These are phyloP conservation scores for Cladosporium sphaerospermum DNA, from an alignment of 2,329 filamentous ascomycete genomes.

Conservation along the genomic window DNA sequence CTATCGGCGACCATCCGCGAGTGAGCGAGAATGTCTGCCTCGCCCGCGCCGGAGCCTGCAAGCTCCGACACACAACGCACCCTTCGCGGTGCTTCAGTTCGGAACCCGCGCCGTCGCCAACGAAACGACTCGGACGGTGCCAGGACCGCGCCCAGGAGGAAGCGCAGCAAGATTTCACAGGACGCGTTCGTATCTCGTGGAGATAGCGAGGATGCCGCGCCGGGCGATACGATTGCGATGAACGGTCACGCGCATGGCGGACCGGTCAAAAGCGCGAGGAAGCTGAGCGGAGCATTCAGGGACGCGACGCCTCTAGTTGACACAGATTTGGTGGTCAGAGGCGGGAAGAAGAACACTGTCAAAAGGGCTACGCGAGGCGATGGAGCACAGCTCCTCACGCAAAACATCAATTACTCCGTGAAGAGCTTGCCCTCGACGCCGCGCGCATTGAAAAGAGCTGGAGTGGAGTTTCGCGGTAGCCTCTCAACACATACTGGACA, in stretches of 20 bases:
- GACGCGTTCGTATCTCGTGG: constrained; percentile 32
- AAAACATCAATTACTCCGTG: constrained; percentile 77
- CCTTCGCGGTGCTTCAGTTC: constrained; percentile 17
- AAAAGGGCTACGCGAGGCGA: constrained; percentile 26
- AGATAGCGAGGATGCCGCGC: constrained; percentile 13
- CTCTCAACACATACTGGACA: constrained; percentile 17
- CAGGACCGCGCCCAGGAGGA: constrained; percentile 37
- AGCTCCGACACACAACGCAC: constrained; percentile 20
- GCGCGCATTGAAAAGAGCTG: constrained; percentile 58
- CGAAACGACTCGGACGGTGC: constrained; percentile 38
- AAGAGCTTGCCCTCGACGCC: constrained; percentile 79
- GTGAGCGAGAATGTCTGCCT: constrained; percentile 12
- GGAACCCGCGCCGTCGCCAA: constrained; percentile 41
- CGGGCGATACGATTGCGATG: constrained; percentile 1
- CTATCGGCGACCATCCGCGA: constrained; percentile 3
- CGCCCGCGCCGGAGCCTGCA: constrained; percentile 5
- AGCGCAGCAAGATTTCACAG: constrained; percentile 43
- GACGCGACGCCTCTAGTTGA: constrained; percentile 10
- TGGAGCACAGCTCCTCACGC: constrained; percentile 50
- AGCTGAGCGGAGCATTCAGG: constrained; percentile 10
- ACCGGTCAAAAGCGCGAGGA: constrained; percentile 6
- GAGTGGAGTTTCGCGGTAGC: constrained; percentile 51
- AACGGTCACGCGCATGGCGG: constrained; percentile 17
- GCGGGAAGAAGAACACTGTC: constrained; percentile 20
- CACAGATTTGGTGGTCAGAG: constrained; percentile 18